Evolutionary conservation across 768 basidiomycete genomes (phyloP), one percentile per base, ranked within the genome.

Genomic region (Russula sp.): DNA sequence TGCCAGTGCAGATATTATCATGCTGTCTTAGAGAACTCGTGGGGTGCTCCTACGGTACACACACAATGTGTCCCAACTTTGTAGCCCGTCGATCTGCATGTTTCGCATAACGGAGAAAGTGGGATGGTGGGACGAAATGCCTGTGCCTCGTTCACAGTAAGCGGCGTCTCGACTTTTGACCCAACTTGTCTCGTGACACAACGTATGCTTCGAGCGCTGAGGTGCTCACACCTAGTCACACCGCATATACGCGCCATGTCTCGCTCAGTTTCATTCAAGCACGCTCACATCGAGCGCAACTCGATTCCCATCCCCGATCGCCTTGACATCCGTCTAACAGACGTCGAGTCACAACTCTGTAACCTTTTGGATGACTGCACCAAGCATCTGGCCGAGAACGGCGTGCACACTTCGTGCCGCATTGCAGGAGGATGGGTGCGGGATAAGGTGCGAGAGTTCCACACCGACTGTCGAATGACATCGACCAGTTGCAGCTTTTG

Each of bases 381-480:
- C 7, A 75, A 73, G 16, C 76, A 82, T 68, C 76, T 88, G 68
- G 80, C 79, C 62, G 73, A 77, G 38, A 79, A 84, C 57, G 80
- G 79, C 11, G 78, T 85, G 24, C 74, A 75, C 5, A 86, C 85
- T 0, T 81, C 84, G 1, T 96, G 96, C 73, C 83, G 97, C 69
- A 91, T 99, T 53, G 97, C 94, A 13, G 97, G 97, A 20, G 97
- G 97, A 22, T 99, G 97, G 97, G 97, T 98, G 51, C 81, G 97
- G 71, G 97, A 99, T 75, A 99, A 99, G 87, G 96, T 94, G 65
- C 69, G 77, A 73, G 30, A n/a, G 18, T 16, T 7, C 24, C 28
- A 14, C 24, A 52, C 28, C 52, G 30, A 44, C 22, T 61, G 42
- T 28, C 26, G 30, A 42, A 44, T 59, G 34, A 53, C 57, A 51